Evolutionary conservation across 2,329 filamentous ascomycete species (phyloP), one percentile per base, ranked within the genome.

Genomic region (Annulohypoxylon truncatum): DNA sequence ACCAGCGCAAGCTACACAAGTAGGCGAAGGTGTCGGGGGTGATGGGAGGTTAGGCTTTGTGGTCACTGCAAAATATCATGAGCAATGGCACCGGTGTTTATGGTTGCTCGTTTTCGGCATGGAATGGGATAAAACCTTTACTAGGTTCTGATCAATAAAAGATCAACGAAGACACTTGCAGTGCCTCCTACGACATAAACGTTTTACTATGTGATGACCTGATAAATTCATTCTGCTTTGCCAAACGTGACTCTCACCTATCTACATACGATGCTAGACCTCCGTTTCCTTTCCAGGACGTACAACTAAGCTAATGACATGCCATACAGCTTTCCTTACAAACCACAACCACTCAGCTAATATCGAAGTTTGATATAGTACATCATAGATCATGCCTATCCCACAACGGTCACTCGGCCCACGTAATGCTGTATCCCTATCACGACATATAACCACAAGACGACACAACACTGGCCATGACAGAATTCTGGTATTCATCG

Each of bases 1-100:
- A 99, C 93, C 94, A 97, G 91, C 92, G 92, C 87, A 94, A 94
- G 86, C 93, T 98, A 84, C 92, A 96, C 90, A 98, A 97, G 90
- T 98, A 97, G 87, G 35, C 66, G n/a, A 42, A 40, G 50, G 57
- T 57, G 66, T 64, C 48, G 65, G 67, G 60, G 54, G 40, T 31
- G 51, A 40, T 18, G 66, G 63, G 42, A 50, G 62, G 52, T 67
- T 62, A 70, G 64, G 71, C 71, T 70, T 50, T 56, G 65, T 59
- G 57, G 71, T 68, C 61, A 66, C 68, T 64, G 66, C 67, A 70
- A 71, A 71, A 69, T 71, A 67, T 66, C 69, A 70, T 68, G 66
- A 69, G 72, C 73, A 73, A 75, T 73, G 74, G 75, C 72, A 77
- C 67, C 73, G 76, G 75, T 77, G 76, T 77, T 77, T 72, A 77